A percentile compares a stretch with the other conserved stretches of the same genome.
Conservation (phyloP, 148 eudicot genomes). For the Vaccinium darrowii region DNA sequence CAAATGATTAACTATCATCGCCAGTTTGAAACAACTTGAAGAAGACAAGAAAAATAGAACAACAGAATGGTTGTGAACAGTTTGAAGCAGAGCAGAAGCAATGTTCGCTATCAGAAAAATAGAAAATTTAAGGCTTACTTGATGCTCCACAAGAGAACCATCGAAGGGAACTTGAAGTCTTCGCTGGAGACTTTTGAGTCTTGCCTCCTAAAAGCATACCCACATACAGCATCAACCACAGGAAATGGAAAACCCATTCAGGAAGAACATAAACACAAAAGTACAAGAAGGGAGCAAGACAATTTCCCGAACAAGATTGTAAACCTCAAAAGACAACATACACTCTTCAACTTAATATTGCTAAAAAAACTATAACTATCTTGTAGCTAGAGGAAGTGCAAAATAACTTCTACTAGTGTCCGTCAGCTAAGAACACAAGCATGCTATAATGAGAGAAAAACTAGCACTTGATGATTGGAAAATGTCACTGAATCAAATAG, state of each 20-base stretch:
- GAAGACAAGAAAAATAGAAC: not conserved
- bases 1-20: not conserved
- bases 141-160: slow-evolving; percentile 77
- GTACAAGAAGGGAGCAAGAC: not conserved
- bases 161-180: slow-evolving; percentile 89
- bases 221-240: slow-evolving; percentile 1
- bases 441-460: not conserved
- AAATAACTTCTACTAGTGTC: not conserved
- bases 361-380: not conserved
- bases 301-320: not conserved
- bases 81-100: not conserved
- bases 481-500: not conserved
- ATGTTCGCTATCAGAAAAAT: not conserved
- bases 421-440: not conserved
- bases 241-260: not conserved
- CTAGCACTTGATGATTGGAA: not conserved
- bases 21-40: not conserved
- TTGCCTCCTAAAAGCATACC: slow-evolving; percentile 57
- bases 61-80: not conserved
- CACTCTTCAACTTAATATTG: not conserved
- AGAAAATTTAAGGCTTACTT: slow-evolving; percentile 40
- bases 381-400: not conserved
- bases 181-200: slow-evolving; percentile 66
- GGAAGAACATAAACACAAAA: not conserved
- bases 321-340: not conserved